Percentiles rank a stretch among this genome's conserved stretches.
Evolutionary conservation across 2,329 filamentous ascomycete genomes (phyloP).

Genomic region (Aspergillus calidoustus): DNA sequence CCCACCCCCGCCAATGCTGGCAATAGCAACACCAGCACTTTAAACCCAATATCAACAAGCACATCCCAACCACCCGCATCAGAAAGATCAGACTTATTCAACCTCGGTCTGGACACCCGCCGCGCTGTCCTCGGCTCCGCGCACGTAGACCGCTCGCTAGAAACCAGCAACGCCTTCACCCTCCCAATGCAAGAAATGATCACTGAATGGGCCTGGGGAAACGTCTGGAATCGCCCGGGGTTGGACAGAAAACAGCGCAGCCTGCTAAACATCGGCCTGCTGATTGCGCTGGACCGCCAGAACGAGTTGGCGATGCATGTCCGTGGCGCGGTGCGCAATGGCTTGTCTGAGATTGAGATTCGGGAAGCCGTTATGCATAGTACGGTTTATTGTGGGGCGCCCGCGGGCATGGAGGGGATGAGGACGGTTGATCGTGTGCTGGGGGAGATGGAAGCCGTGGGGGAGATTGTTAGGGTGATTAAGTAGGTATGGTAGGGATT

Average conservation of each 20-base stretch:
- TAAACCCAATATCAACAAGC: background rate
- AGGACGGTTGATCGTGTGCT: slow-evolving; percentile 56
- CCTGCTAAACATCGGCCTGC: slow-evolving; percentile 68
- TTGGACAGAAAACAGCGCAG: slow-evolving; percentile 65
- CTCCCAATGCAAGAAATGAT: slow-evolving; percentile 65
- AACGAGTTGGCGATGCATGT: slow-evolving; percentile 66
- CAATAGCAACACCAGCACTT: background rate
- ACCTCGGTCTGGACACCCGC: slow-evolving; percentile 64
- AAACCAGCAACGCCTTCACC: slow-evolving; percentile 39
- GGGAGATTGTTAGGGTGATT: slow-evolving; percentile 35
- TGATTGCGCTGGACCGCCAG: slow-evolving; percentile 64
- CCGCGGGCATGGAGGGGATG: slow-evolving; percentile 60
- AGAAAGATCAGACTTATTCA: slow-evolving; percentile 50
- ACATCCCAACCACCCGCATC: background rate
- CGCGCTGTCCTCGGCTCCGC: slow-evolving; percentile 64
- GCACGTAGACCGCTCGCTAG: slow-evolving; percentile 63
- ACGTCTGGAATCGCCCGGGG: slow-evolving; percentile 66
- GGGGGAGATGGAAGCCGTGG: slow-evolving; percentile 56
- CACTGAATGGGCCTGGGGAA: slow-evolving; percentile 68
- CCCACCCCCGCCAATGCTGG: background rate
- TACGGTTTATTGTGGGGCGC: slow-evolving; percentile 58
- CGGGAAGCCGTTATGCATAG: slow-evolving; percentile 61
- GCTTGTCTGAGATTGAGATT: slow-evolving; percentile 65
- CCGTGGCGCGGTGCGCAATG: slow-evolving; percentile 67
- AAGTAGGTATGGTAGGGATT: background rate